Evolutionary conservation across 2,329 filamentous ascomycete genomes (phyloP), one percentile per base, ranked within the genome.

Genomic region (Pyricularia sp.): DNA sequence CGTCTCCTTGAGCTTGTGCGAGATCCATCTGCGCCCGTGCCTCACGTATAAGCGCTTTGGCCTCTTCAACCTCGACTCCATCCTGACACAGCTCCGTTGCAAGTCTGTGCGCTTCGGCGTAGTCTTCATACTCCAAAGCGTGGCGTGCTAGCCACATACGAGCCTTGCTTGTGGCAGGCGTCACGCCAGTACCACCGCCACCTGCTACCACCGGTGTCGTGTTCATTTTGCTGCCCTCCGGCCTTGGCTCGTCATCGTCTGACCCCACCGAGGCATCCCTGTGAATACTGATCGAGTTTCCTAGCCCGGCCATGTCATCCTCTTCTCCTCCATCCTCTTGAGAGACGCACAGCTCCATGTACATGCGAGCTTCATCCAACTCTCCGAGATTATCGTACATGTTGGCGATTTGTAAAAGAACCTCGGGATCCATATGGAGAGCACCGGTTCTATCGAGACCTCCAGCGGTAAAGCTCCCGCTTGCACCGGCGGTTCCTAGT

Each of bases 31-130:
- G 84, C 4, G 89, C 89, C 69, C 93, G 83, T 13, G 96, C 88
- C 75, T 97, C 93, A 67, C 91, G 84, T 67, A 96, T 89, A 70
- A 97, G 78, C 3, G 92, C 91, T 77, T 97, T 97, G 31, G 94
- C 94, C 75, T 99, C 94, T 74, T 99, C 94, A 2, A 97, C 91
- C 75, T 97, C 94, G 30, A 96, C 88, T 0, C 94, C 94, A 75
- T 99, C 94, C 75, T 97, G 91, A 73, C 93, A 97, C 60, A 99
- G 79, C 76, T 99, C 94, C 67, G 88, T 91, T 0, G 92, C 93
- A 57, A 97, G 78, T 67, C 91, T 85, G 76, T 89, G 89, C 4
- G 91, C 91, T 24, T 89, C 84, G 35, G 82, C 80, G 70, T 90
- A 90, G 74, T 96, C 91, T 53, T 87, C 86, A 12, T 83, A 84